Percentiles rank a stretch among this genome's conserved stretches.
These are phyloP conservation scores for Candida arabinofermentans DNA, from an alignment of 805 yeast genomes.

Conservation along the genomic window DNA sequence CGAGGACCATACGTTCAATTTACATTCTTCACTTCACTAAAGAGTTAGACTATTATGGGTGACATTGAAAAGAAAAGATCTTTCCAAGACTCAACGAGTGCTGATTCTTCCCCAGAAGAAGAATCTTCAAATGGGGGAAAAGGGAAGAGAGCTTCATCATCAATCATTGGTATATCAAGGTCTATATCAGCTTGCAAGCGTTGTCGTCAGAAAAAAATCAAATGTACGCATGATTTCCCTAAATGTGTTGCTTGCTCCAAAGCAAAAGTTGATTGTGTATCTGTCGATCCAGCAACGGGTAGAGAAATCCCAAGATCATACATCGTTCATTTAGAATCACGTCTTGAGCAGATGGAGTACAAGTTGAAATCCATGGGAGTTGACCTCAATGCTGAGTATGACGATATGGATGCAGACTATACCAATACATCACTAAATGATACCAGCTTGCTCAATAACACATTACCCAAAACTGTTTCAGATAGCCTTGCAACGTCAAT, in stretches of 20 bases:
- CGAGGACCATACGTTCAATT: too few relatives aligned
- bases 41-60: not conserved
- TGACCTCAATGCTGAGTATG: not conserved
- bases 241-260: slow-evolving; percentile 58
- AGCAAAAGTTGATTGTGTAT: slow-evolving; percentile 72
- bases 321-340: slow-evolving; percentile 65
- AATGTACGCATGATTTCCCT: slow-evolving; percentile 68
- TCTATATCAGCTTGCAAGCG: slow-evolving; percentile 83
- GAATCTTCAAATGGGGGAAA: not conserved
- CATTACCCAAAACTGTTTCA: not conserved
- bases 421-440: not conserved
- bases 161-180: slow-evolving; percentile 45
- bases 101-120: slow-evolving; percentile 1
- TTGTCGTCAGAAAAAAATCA: slow-evolving; percentile 64
- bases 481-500: not conserved
- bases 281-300: slow-evolving; percentile 85
- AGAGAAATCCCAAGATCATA: slow-evolving; percentile 81
- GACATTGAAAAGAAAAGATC: slow-evolving; percentile 5
- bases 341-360: slow-evolving; percentile 52
- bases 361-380: slow-evolving; percentile 41
- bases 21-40: too few relatives aligned
- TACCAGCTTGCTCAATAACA: not conserved
- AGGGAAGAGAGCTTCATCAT: slow-evolving; percentile 12
- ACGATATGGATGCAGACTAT: not conserved
- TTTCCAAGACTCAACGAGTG: not conserved